Evolutionary conservation across 768 basidiomycete genomes (phyloP), one percentile per base, ranked within the genome.

Genomic region (Suillus subluteus): DNA sequence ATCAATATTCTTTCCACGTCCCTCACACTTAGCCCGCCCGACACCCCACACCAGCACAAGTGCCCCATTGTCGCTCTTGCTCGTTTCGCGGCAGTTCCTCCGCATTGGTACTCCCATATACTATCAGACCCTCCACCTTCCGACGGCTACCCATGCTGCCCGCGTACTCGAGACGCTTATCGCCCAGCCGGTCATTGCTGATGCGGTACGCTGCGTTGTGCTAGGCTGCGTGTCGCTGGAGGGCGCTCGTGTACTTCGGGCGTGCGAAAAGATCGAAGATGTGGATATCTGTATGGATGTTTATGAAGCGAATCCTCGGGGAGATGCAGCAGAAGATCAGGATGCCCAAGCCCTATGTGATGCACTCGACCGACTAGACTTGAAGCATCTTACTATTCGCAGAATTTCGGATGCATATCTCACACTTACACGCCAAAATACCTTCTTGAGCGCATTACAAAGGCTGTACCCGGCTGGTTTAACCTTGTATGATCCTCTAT

Each of bases 61-160:
- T 55, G 71, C 75, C 38, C 75, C 75, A 16, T 71, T 77, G 21
- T 78, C 85, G 6, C 80, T 83, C 0, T 82, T 90, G 18, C 82
- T 86, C 62, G 85, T 87, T 56, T 88, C 77, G 61, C 82, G 75
- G 46, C 71, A 77, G 30, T 87, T 89, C 77, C 74, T 82, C 54
- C 82, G 90, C 66, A 88, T 91, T 66, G 82, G 80, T 2, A 82
- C 82, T 0, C 88, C 88, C 2, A 79, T 88, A 15, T 81, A 87
- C 67, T 90, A 90, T 78, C 79, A 84, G 71, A 80, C 81, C 52
- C 67, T 90, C 52, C 78, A 80, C 69, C 72, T 91, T 55, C 76
- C 73, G 44, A 79, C 83, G 0, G 67, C 80, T 0, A 43, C 62
- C 13, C 83, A 87, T 30, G 76, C 86, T 1, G 67, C 70, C 13